Evolutionary conservation across 495 filamentous ascomycete genomes (phyloP).

Genomic region (Schizothecium vesticola): DNA sequence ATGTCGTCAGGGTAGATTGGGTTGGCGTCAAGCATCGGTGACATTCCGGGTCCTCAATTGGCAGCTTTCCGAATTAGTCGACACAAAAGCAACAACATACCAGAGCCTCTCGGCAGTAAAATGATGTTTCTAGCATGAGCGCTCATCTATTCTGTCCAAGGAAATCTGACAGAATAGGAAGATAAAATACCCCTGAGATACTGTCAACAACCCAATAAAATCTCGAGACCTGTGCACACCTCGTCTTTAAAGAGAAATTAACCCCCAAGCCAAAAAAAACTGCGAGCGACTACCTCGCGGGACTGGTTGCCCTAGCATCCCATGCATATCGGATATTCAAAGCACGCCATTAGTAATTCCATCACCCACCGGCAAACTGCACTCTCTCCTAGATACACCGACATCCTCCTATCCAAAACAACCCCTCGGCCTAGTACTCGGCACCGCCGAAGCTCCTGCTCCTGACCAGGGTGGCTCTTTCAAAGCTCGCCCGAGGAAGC

Average conservation of each 20-base stretch:
- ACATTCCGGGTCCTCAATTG: not conserved
- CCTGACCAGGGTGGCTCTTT: constrained; percentile 39
- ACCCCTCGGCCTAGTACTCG: constrained; percentile 31
- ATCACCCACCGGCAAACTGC: not conserved
- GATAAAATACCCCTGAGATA: not conserved
- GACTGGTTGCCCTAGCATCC: not conserved
- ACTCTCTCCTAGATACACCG: not conserved
- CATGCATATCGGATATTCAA: not conserved
- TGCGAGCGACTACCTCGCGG: not conserved
- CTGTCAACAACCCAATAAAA: not conserved
- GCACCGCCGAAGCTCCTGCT: constrained; percentile 43
- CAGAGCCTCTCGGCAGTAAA: not conserved
- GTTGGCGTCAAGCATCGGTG: not conserved
- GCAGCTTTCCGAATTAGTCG: not conserved
- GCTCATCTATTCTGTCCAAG: not conserved
- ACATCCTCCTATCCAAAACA: not conserved
- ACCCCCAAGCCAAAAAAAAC: not conserved
- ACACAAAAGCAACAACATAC: not conserved
- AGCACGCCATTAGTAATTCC: not conserved
- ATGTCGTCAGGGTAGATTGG: not conserved
- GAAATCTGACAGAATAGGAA: not conserved
- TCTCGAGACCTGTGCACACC: too few species aligned
- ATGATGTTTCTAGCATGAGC: not conserved
- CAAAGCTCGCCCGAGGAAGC: constrained; percentile 36
- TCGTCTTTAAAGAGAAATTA: not conserved